Conservation (phyloP, 177 flowering plant species). For the Vitis hybrid region DNA sequence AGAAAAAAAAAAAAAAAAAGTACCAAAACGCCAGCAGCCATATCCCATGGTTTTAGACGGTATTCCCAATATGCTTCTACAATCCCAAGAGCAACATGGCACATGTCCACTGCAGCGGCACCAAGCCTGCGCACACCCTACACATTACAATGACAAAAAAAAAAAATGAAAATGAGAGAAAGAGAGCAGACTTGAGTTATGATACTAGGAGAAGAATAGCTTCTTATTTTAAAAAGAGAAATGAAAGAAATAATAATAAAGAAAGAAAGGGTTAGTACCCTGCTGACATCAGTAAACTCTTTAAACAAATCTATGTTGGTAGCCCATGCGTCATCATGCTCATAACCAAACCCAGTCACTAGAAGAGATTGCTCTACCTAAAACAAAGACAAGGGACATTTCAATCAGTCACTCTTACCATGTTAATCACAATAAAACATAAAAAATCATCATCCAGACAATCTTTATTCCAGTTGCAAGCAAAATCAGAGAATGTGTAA, state of each 20-base stretch:
- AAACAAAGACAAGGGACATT: neutral
- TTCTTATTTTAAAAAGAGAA: neutral
- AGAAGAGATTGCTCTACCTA: slow-evolving; percentile 91
- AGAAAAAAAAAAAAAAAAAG: neutral
- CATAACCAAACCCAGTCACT: slow-evolving; percentile 96
- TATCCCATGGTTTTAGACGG: slow-evolving; percentile 98
- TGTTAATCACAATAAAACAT: neutral
- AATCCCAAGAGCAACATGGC: slow-evolving; percentile 95
- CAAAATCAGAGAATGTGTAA: neutral
- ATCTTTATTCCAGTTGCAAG: neutral
- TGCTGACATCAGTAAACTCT: slow-evolving; percentile 88
- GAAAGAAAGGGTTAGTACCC: slow-evolving; percentile 40
- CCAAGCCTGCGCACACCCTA: slow-evolving; percentile 98
- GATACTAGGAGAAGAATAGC: neutral
- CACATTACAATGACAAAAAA: slow-evolving; percentile 8
- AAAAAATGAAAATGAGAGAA: neutral
- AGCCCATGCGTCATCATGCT: slow-evolving; percentile 95
- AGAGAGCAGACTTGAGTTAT: neutral
- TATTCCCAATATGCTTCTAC: slow-evolving; percentile 99
- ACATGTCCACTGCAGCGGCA: slow-evolving; percentile 98
- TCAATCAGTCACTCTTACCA: neutral
- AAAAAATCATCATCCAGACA: neutral
- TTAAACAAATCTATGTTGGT: slow-evolving; percentile 87
- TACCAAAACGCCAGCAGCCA: slow-evolving; percentile 99
- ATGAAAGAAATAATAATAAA: neutral